Evolutionary conservation across 2,329 filamentous ascomycete genomes (phyloP).

Genomic region (Sclerotinia sclerotiorum): DNA sequence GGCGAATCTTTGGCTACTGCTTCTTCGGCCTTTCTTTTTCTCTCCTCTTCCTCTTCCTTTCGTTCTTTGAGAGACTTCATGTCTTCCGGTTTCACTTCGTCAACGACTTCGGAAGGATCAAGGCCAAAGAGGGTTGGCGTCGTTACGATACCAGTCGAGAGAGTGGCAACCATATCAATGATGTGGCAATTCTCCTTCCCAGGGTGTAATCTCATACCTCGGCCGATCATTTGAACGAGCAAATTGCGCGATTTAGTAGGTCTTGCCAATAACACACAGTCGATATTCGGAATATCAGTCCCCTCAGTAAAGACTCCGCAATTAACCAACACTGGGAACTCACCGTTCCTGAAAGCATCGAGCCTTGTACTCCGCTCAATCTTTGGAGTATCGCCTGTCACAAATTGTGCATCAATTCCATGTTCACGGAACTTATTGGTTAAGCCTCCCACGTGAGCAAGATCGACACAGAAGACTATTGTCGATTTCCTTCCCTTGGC

Average conservation of each 20-base stretch:
- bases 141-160: slow-evolving; percentile 82
- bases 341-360: slow-evolving; percentile 70
- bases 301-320: slow-evolving; percentile 97
- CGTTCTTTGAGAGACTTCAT: slow-evolving; percentile 56
- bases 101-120: slow-evolving; percentile 75
- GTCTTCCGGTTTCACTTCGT: slow-evolving; percentile 61
- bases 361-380: slow-evolving; percentile 68
- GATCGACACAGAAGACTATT: slow-evolving; percentile 89
- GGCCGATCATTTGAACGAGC: slow-evolving; percentile 95
- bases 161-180: slow-evolving; percentile 90
- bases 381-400: slow-evolving; percentile 79
- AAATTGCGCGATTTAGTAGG: slow-evolving; percentile 92
- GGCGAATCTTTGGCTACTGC: not conserved
- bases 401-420: slow-evolving; percentile 79
- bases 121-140: slow-evolving; percentile 92
- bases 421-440: slow-evolving; percentile 73
- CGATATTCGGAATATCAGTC: slow-evolving; percentile 95
- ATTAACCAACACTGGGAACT: slow-evolving; percentile 88
- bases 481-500: slow-evolving; percentile 76
- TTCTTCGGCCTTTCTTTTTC: slow-evolving; percentile 25
- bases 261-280: slow-evolving; percentile 83
- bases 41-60: slow-evolving; percentile 46
- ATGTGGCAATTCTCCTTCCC: slow-evolving; percentile 88
- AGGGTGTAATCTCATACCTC: slow-evolving; percentile 80
- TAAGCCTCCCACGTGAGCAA: slow-evolving; percentile 74